Evolutionary conservation across 257 asterid species (phyloP), one percentile per base, ranked within the genome.

Genomic region (Galeopsis tetrahit): DNA sequence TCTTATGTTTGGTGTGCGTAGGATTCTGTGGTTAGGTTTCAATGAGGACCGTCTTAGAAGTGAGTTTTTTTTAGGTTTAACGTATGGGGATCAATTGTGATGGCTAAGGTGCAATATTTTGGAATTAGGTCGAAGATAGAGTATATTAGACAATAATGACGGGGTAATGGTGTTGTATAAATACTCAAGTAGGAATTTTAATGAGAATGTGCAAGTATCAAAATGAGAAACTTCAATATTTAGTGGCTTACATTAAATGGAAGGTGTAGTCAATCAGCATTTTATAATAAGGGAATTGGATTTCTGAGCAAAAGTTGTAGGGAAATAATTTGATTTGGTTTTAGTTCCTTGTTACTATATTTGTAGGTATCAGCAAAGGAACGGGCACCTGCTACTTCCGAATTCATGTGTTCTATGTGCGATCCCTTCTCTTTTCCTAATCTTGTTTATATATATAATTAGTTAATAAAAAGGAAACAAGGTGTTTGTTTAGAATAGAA

Each of bases 11-110:
- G 51, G 3, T 28, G 55, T 68, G 9, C 53, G 39, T 44, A 35
- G 77, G 68, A 34, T 31, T 14, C 8, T 14, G 0, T 44, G 40
- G 10, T 32, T 59, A 35, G 44, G 15, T 57, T 35, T 15, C 60
- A 28, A 15, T 71, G 59, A 68, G 15, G 61, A 59, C 28, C 28
- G 81, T 76, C 63, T 63, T 70, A 32, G 55, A 13, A 65, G 35
- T 72, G 28, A 6, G 51, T 5, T 60, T 36, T 17, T 14, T 65
- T 34, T 33, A 14, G 36, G 52, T 57, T 15, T 21, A 7, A 40
- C 31, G 14, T 80, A 42, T 55, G 56, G 69, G 51, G 21, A 49
- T 7, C 60, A 34, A 61, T 31, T 60, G 52, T 31, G 53, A 42
- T 36, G 34, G 71, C 11, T 61, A 55, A 4, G 52, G 17, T 69